Base-by-base conservation (phyloP, 2,329 filamentous ascomycete species). In the Seiridium cupressi region DNA sequence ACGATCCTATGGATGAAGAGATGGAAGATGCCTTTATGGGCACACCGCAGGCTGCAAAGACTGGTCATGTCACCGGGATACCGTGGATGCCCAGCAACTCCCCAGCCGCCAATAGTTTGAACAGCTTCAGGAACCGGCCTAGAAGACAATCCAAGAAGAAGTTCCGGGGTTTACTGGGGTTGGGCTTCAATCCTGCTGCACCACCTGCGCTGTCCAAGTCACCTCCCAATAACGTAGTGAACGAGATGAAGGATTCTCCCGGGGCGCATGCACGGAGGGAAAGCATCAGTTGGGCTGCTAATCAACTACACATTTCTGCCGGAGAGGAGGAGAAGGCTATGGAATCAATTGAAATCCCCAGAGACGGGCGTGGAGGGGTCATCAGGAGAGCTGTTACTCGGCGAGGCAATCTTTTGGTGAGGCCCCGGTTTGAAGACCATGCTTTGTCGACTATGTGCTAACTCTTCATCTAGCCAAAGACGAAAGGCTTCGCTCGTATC, bases 401-500 rank as follows among this genome's bases (percentile, higher is more conserved):
- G 56, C 85, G 94, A 61, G 92, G 93, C 6, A 99, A 96, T 74
- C 82, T 99, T 62, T 76, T 99, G 71, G 92, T 95, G 81, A 73
- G 89, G 42, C 9, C 77, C 35, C 44, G 48, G 26, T 35, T 40
- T 8, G 11, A 5, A 5, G 10, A 53, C 36, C 51, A 26, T 42
- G n/a, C 59, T 35, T 40, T 18, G 18, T 10, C 32, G 57, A 53
- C 64, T 67, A 51, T 72, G 59, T 63, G 61, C 73, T 79, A 64
- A 79, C 64, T 40, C 55, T 47, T 5, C 10, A 18, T 42, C 42
- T 66, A 96, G 91, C 95, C 96, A 10, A 99, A 98, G 80, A 95
- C 94, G 0, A 96, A 97, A 77, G 93, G 90, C 0, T 99, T 99
- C 74, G 93, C 93, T 4, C 89, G 95, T 9, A 97, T 99, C 65